phyloP scores from a whole-genome alignment of 352 stramenopile species.

The Paralagenidium karlingii region DNA sequence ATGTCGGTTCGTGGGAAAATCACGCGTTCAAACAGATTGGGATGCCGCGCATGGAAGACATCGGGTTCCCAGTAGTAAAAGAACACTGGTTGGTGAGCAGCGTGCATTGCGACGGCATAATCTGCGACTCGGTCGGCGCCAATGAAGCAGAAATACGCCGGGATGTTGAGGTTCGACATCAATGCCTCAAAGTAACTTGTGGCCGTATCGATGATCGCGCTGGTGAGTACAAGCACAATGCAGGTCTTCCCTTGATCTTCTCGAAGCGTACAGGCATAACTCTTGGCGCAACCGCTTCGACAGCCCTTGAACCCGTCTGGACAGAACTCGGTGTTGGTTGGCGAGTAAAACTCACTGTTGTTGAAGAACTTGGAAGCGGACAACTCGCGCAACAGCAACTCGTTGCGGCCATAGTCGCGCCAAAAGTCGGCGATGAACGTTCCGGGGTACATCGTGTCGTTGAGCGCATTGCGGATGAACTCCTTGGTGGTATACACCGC shows the following conservation, averaged over 20 bases:
- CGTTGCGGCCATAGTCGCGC: constrained; percentile 26
- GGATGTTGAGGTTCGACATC: constrained; percentile 30
- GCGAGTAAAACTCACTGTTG: constrained; percentile 11
- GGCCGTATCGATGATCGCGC: constrained; percentile 24
- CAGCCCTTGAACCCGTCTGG: constrained; percentile 23
- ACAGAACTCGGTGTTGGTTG: constrained; percentile 8
- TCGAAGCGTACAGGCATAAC: constrained; percentile 22
- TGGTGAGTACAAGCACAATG: constrained; percentile 34
- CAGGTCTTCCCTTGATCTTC: constrained; percentile 18
- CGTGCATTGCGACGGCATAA: constrained; percentile 18
- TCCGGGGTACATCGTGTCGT: constrained; percentile 8
- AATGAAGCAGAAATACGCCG: constrained; percentile 54
- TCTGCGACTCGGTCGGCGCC: constrained; percentile 18
- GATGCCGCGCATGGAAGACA: constrained; percentile 21
- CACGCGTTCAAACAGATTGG: constrained; percentile 22
- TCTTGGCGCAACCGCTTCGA: constrained; percentile 22
- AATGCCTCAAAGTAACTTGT: constrained; percentile 21
- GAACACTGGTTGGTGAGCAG: constrained; percentile 10
- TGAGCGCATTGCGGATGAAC: constrained; percentile 18
- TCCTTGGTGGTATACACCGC: constrained; percentile 23
- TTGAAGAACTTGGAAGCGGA: constrained; percentile 9
- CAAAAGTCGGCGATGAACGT: constrained; percentile 32
- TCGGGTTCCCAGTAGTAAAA: constrained; percentile 51
- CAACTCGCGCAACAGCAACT: constrained; percentile 19
- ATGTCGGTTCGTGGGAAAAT: constrained; percentile 18